Conservation (phyloP, 352 stramenopile species). For the Phytophthora capsici region DNA sequence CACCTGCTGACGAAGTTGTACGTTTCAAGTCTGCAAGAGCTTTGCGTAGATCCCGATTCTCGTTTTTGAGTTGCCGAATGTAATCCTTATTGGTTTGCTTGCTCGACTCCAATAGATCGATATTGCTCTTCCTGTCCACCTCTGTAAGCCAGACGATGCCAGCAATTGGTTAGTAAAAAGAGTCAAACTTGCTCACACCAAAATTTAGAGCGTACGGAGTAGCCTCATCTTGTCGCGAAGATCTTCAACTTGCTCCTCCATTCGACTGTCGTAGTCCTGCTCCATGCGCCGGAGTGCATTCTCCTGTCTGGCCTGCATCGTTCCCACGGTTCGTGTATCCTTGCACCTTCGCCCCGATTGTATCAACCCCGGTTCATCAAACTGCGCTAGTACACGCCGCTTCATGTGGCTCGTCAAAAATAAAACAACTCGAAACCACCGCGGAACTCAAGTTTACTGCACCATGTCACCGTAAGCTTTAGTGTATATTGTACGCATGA, state of each 20-base stretch:
- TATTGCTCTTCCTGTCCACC: conserved; percentile 88
- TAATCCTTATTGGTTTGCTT: conserved; percentile 93
- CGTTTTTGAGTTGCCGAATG: conserved; percentile 84
- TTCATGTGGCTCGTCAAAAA: conserved; percentile 31
- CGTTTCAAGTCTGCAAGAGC: conserved; percentile 84
- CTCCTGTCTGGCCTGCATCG: conserved; percentile 55
- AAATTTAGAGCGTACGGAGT: conserved; percentile 55
- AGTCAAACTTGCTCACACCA: background rate
- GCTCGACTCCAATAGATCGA: conserved; percentile 83
- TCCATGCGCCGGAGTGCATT: conserved; percentile 82
- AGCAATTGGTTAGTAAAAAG: conserved; percentile 1
- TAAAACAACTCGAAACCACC: conserved; percentile 18
- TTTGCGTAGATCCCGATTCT: conserved; percentile 91
- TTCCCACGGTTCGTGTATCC: background rate
- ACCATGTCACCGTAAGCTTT: conserved; percentile 17
- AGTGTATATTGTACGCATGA: conserved; percentile 27
- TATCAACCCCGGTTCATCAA: conserved; percentile 25
- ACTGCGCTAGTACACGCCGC: conserved; percentile 9
- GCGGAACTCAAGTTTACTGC: background rate
- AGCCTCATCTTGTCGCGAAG: conserved; percentile 88
- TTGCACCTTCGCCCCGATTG: conserved; percentile 2
- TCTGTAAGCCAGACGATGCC: conserved; percentile 49
- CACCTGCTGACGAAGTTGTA: conserved; percentile 28
- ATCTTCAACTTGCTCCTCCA: conserved; percentile 86
- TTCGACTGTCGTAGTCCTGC: conserved; percentile 79